Evolutionary conservation across 148 eudicot genomes (phyloP).

Genomic region (Rhododendron henanense): DNA sequence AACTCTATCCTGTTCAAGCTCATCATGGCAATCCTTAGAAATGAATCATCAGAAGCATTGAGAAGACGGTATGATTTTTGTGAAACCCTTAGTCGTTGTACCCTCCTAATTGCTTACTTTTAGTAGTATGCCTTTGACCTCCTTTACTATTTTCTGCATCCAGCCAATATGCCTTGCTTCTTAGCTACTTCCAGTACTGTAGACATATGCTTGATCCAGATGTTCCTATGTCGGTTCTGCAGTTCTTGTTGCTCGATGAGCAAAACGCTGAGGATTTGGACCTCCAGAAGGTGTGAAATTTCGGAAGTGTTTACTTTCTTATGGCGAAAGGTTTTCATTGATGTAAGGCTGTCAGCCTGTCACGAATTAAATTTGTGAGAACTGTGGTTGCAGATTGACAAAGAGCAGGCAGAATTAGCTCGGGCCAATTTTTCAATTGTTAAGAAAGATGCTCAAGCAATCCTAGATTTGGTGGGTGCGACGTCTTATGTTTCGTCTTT

Average conservation of each 20-base stretch:
- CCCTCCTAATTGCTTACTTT: neutral
- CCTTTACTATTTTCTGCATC: slow-evolving; percentile 16
- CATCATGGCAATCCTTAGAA: slow-evolving; percentile 71
- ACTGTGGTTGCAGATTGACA: slow-evolving; percentile 59
- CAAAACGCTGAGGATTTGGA: slow-evolving; percentile 75
- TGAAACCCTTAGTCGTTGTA: neutral
- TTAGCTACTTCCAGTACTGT: slow-evolving; percentile 95
- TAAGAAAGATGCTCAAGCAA: slow-evolving; percentile 76
- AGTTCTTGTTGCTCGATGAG: slow-evolving; percentile 61
- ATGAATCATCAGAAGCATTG: slow-evolving; percentile 84
- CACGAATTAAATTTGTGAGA: neutral
- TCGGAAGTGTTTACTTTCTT: neutral
- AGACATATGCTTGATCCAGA: slow-evolving; percentile 93
- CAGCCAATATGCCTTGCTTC: slow-evolving; percentile 92
- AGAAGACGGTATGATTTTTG: slow-evolving; percentile 79
- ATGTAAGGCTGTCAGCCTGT: neutral
- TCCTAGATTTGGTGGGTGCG: slow-evolving; percentile 75
- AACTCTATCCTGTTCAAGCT: slow-evolving; percentile 81
- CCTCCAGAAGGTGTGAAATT: slow-evolving; percentile 66
- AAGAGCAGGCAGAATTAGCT: slow-evolving; percentile 84
- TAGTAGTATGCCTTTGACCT: slow-evolving; percentile 9
- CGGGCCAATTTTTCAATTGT: slow-evolving; percentile 71
- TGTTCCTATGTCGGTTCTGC: slow-evolving; percentile 74
- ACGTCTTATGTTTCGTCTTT: neutral
- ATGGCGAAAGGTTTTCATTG: neutral